Conservation (phyloP, 257 asterid species). For the Forsythia viridissima region DNA sequence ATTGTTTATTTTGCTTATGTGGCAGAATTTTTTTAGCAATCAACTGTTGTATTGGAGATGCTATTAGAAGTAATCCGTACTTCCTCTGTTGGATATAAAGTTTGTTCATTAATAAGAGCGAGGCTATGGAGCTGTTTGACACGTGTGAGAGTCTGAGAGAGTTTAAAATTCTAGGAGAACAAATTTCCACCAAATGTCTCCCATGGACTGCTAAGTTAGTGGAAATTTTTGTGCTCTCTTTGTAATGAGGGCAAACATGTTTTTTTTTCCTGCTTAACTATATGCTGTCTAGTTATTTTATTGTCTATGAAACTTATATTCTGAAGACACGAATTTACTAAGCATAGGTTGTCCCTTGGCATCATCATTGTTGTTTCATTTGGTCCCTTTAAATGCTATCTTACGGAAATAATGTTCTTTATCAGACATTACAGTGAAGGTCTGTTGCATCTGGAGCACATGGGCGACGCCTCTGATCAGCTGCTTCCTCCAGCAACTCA, state of each 20-base stretch:
- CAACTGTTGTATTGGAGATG: no score
- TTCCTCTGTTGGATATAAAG: not conserved
- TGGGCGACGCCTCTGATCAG: constrained; percentile 50
- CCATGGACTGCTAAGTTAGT: not conserved
- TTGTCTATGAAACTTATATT: not conserved
- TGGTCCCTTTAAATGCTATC: not conserved
- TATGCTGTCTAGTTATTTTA: not conserved
- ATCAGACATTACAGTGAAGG: constrained; percentile 15
- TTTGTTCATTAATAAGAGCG: not conserved
- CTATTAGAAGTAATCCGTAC: no score
- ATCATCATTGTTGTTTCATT: constrained; percentile 3
- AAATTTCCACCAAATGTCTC: no score
- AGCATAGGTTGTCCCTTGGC: constrained; percentile 5
- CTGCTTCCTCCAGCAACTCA: constrained; percentile 56
- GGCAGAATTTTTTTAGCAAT: no score
- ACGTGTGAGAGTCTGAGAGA: not conserved
- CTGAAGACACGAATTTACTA: not conserved
- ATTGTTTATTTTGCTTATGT: no score
- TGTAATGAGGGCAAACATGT: not conserved
- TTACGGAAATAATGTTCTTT: constrained; percentile 16
- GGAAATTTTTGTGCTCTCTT: not conserved
- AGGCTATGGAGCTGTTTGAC: not conserved
- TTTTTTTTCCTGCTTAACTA: not conserved
- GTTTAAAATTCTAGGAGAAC: not conserved
- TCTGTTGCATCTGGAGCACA: constrained; percentile 29